Evolutionary conservation across 805 yeast species (phyloP).

Genomic region (Ogataea methanolica): DNA sequence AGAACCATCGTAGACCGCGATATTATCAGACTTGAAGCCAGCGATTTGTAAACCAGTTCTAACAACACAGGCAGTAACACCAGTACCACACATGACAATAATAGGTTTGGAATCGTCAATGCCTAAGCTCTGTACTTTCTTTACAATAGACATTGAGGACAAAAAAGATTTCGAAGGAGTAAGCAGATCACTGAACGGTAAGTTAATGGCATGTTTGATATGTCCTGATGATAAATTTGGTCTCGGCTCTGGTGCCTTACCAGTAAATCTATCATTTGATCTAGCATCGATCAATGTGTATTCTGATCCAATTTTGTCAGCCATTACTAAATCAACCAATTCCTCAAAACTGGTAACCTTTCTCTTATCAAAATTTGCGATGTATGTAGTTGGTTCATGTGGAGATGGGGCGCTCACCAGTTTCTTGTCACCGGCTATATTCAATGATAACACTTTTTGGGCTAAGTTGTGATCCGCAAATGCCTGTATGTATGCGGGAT

Average conservation of each 20-base stretch:
- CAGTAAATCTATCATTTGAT: slow-evolving; percentile 67
- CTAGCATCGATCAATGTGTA: slow-evolving; percentile 79
- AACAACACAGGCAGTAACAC: slow-evolving; percentile 89
- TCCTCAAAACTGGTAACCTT: slow-evolving; percentile 68
- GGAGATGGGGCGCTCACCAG: slow-evolving; percentile 21
- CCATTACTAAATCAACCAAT: slow-evolving; percentile 51
- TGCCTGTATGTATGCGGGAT: slow-evolving; percentile 29
- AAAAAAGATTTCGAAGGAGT: slow-evolving; percentile 45
- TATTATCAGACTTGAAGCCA: slow-evolving; percentile 39
- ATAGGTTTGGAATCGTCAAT: slow-evolving; percentile 52
- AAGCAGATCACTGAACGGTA: slow-evolving; percentile 69
- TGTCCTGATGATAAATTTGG: slow-evolving; percentile 88
- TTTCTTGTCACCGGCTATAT: slow-evolving; percentile 19
- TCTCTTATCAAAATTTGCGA: slow-evolving; percentile 33
- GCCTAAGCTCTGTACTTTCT: slow-evolving; percentile 40
- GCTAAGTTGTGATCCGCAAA: slow-evolving; percentile 22
- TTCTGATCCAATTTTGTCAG: slow-evolving; percentile 38
- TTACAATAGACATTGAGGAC: slow-evolving; percentile 39
- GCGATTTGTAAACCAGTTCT: slow-evolving; percentile 66
- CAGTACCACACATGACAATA: slow-evolving; percentile 92
- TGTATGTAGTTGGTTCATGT: slow-evolving; percentile 28
- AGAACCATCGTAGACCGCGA: slow-evolving; percentile 77
- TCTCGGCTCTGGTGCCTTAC: slow-evolving; percentile 83
- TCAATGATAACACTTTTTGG: slow-evolving; percentile 15
- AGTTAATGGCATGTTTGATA: slow-evolving; percentile 69